Evolutionary conservation across 345 rosid genomes (phyloP).

Genomic region (Rubroshorea leprosula): DNA sequence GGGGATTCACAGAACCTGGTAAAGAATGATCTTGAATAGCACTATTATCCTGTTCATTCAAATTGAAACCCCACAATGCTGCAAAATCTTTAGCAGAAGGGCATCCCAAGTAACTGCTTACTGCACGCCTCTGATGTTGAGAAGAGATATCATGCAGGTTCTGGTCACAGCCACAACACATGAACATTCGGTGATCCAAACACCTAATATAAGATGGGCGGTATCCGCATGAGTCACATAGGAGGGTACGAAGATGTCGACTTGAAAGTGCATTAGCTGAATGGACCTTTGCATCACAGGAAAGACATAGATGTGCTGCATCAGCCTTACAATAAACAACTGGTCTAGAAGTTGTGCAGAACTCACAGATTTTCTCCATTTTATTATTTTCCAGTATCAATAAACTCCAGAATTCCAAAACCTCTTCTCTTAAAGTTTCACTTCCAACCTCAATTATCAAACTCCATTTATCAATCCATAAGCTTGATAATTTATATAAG

Average conservation of each 20-base stretch:
- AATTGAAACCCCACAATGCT: constrained; percentile 55
- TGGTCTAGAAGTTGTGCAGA: constrained; percentile 63
- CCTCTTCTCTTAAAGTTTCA: background rate
- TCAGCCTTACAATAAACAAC: constrained; percentile 82
- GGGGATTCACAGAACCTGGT: constrained; percentile 20
- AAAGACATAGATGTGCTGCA: constrained; percentile 71
- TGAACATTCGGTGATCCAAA: constrained; percentile 53
- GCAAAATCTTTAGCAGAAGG: constrained; percentile 74
- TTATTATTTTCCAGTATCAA: constrained; percentile 16
- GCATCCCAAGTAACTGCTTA: constrained; percentile 60
- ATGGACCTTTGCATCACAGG: constrained; percentile 84
- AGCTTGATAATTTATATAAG: background rate
- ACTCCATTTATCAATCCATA: background rate
- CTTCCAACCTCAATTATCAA: background rate
- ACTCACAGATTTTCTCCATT: constrained; percentile 69
- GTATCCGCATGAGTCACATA: constrained; percentile 53
- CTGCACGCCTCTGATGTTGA: constrained; percentile 40
- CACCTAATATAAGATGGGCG: constrained; percentile 51
- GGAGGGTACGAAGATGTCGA: constrained; percentile 66
- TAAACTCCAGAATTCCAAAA: no score
- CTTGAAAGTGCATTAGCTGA: constrained; percentile 80
- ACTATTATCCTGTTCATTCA: constrained; percentile 25
- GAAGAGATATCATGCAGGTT: constrained; percentile 40
- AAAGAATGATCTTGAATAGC: constrained; percentile 12
- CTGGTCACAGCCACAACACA: constrained; percentile 57